Percentiles rank a stretch among this genome's conserved stretches.
These are phyloP conservation scores for Diutina catenulata DNA, from an alignment of 1,139 yeast genomes.

Conservation along the genomic window DNA sequence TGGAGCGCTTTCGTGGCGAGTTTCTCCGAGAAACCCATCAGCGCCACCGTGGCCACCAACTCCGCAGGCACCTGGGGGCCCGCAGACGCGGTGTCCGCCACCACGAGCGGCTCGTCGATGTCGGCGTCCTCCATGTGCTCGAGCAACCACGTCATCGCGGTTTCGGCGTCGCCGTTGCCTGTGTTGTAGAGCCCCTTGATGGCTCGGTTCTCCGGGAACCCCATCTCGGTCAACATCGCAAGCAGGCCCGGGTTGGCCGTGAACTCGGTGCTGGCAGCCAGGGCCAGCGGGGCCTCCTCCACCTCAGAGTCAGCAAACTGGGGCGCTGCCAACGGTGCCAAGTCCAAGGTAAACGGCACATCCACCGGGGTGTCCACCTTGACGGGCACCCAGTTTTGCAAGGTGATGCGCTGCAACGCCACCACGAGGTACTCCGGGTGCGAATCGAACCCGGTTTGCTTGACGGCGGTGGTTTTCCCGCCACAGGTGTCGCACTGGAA, in stretches of 20 bases:
- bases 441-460: conserved; percentile 39
- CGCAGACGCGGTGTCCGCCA: neutral
- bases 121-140: conserved; percentile 79
- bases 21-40: conserved; percentile 68
- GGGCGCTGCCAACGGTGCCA: conserved; percentile 20
- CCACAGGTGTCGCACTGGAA: conserved; percentile 56
- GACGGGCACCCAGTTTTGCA: conserved; percentile 85
- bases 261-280: conserved; percentile 16
- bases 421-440: conserved; percentile 64
- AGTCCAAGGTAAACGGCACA: conserved; percentile 36
- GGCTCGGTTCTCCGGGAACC: conserved; percentile 65
- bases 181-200: conserved; percentile 61
- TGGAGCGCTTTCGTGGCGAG: conserved; percentile 62
- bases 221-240: conserved; percentile 59
- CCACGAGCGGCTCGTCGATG: conserved; percentile 49
- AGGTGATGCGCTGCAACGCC: conserved; percentile 67
- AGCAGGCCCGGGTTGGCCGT: conserved; percentile 46
- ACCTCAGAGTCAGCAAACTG: conserved; percentile 29
- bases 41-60: conserved; percentile 37
- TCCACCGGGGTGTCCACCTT: conserved; percentile 67
- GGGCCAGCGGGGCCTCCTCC: conserved; percentile 12
- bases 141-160: conserved; percentile 86
- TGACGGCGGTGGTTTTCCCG: conserved; percentile 32
- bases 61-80: conserved; percentile 15
- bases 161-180: conserved; percentile 58